Evolutionary conservation across 805 yeast genomes (phyloP).

Genomic region (Saccharomycopsis guyanensis): DNA sequence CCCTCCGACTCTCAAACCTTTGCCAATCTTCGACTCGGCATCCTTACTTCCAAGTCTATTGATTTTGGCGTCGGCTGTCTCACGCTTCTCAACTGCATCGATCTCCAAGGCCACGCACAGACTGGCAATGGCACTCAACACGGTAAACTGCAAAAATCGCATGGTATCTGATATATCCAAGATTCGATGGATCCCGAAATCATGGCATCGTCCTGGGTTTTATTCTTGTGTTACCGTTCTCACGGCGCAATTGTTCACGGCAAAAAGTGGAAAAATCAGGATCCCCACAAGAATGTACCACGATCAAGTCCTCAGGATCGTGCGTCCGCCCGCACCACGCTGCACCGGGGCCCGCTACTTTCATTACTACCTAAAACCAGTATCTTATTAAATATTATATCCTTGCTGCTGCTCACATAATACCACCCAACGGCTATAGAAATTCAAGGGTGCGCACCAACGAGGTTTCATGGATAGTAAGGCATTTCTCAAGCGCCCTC

Average conservation of each 20-base stretch:
- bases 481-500: constrained; percentile 14
- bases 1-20: background rate
- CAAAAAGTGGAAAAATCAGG: background rate
- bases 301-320: background rate
- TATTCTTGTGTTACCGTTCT: too few relatives aligned
- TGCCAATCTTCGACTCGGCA: background rate
- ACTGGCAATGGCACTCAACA: background rate
- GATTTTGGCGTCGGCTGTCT: background rate
- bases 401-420: too few relatives aligned
- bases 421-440: too few relatives aligned
- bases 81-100: too few relatives aligned
- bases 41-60: background rate
- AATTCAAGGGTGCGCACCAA: constrained; percentile 13
- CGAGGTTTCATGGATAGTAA: constrained; percentile 10
- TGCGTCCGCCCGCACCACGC: background rate
- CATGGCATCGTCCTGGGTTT: too few relatives aligned
- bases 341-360: too few relatives aligned
- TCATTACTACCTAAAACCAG: too few relatives aligned
- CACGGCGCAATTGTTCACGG: background rate
- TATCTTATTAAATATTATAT: too few relatives aligned
- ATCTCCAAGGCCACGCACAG: background rate
- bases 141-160: too few relatives aligned
- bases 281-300: background rate
- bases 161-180: too few relatives aligned
- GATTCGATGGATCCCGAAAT: too few relatives aligned